These are phyloP conservation scores for Misopates orontium DNA, from an alignment of 257 asterid genomes.

Conservation along the genomic window DNA sequence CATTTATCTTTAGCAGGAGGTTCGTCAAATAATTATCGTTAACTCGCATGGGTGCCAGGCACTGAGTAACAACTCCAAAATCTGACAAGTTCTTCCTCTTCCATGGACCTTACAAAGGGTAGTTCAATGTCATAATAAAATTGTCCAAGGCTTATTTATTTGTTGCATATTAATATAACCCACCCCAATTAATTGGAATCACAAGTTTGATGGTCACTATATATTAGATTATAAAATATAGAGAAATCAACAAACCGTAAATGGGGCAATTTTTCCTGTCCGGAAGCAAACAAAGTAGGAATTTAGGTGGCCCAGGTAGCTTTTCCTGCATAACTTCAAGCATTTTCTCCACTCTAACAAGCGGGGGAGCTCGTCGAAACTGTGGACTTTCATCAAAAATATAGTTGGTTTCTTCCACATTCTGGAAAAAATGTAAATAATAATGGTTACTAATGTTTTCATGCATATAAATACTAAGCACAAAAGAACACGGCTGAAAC, in stretches of 20 bases:
- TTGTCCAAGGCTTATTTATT: background rate
- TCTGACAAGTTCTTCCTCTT: constrained; percentile 73
- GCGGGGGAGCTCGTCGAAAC: constrained; percentile 63
- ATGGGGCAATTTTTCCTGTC: constrained; percentile 79
- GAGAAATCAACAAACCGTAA: constrained; percentile 55
- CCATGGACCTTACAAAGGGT: constrained; percentile 69
- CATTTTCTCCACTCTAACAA: constrained; percentile 83
- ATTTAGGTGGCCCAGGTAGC: constrained; percentile 73
- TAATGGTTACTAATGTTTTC: background rate
- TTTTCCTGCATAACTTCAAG: constrained; percentile 59
- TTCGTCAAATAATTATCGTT: constrained; percentile 83
- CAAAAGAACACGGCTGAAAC: constrained; percentile 28
- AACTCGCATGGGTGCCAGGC: constrained; percentile 68
- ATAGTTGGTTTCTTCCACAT: constrained; percentile 22
- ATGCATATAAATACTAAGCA: background rate
- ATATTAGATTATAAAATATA: constrained; percentile 7
- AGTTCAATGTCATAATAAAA: constrained; percentile 16
- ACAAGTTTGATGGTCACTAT: too few relatives aligned
- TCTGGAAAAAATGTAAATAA: constrained; percentile 4
- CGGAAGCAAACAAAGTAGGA: constrained; percentile 78
- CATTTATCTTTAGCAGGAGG: constrained; percentile 76
- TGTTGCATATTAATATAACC: too few relatives aligned
- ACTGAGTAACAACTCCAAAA: constrained; percentile 80
- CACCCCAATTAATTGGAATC: too few relatives aligned
- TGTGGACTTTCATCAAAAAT: constrained; percentile 67